phyloP scores from a whole-genome alignment of 2,329 filamentous ascomycete species.

The Arthrobotrys iridis region DNA sequence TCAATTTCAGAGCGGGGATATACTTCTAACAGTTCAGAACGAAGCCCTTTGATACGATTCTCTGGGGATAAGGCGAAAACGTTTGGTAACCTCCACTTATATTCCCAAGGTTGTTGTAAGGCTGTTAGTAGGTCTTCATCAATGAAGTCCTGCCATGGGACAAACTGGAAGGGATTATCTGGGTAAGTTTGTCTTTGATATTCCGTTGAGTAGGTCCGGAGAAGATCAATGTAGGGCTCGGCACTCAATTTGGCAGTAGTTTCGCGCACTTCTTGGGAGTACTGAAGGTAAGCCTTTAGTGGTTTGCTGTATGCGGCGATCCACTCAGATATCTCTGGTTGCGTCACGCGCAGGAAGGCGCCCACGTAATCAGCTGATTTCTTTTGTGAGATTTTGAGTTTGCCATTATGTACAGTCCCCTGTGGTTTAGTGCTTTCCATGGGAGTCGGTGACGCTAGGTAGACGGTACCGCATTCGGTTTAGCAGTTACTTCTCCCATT shows the following conservation, averaged over 20 bases:
- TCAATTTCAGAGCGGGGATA: constrained; percentile 28
- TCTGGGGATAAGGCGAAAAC: not conserved
- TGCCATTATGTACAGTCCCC: too few relatives aligned
- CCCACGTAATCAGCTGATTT: constrained; percentile 4
- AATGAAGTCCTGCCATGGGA: constrained; percentile 32
- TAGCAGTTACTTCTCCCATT: too few relatives aligned
- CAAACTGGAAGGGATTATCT: not conserved
- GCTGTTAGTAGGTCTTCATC: not conserved
- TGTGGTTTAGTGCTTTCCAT: too few relatives aligned
- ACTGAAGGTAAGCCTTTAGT: constrained; percentile 11
- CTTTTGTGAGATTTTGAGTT: not conserved
- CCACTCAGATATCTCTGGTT: not conserved
- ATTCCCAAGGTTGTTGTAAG: constrained; percentile 10
- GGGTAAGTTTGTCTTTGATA: not conserved
- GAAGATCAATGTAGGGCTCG: constrained; percentile 2
- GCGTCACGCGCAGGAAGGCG: not conserved
- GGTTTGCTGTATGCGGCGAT: not conserved
- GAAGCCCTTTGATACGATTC: constrained; percentile 11
- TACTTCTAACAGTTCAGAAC: not conserved
- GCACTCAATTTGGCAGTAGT: not conserved
- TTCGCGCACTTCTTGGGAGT: not conserved
- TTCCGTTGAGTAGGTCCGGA: not conserved
- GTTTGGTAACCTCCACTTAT: constrained; percentile 16
- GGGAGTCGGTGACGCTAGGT: too few relatives aligned
- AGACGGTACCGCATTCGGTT: constrained; percentile 16